phyloP scores from a whole-genome alignment of 2,329 filamentous ascomycete genomes.

The Talaromyces sp. region DNA sequence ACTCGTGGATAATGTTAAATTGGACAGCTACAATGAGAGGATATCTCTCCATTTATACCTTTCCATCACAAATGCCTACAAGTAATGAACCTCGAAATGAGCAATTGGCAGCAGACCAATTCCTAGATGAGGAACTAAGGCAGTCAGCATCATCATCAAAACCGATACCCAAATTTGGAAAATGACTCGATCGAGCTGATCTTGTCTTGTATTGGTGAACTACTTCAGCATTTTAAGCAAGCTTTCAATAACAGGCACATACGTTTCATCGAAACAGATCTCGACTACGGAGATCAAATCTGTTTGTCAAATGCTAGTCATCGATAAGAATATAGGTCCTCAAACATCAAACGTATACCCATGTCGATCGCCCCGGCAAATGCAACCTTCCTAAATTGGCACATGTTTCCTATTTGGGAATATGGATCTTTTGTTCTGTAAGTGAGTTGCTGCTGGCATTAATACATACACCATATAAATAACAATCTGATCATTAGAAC shows the following conservation, averaged over 20 bases:
- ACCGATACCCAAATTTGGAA: background rate
- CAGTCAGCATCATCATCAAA: background rate
- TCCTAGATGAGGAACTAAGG: background rate
- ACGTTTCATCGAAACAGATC: too few relatives aligned
- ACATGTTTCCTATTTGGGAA: constrained; percentile 5
- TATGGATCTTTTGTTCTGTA: constrained; percentile 6
- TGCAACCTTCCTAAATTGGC: constrained; percentile 4
- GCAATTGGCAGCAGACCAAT: background rate
- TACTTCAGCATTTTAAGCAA: background rate
- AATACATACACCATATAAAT: background rate
- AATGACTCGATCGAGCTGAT: background rate
- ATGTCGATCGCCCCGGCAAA: background rate
- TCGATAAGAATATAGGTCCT: background rate
- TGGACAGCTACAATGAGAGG: background rate
- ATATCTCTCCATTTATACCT: background rate
- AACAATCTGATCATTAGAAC: background rate
- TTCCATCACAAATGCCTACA: background rate
- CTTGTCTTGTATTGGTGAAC: background rate
- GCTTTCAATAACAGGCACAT: background rate
- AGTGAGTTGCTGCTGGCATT: background rate
- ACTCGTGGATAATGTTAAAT: background rate
- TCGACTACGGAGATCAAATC: background rate
- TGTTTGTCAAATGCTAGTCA: background rate
- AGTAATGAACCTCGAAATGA: background rate
- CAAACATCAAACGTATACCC: background rate